Evolutionary conservation across 208 protist species (phyloP), one percentile per base, ranked within the genome.

Genomic region (Herpetomonas muscarum): DNA sequence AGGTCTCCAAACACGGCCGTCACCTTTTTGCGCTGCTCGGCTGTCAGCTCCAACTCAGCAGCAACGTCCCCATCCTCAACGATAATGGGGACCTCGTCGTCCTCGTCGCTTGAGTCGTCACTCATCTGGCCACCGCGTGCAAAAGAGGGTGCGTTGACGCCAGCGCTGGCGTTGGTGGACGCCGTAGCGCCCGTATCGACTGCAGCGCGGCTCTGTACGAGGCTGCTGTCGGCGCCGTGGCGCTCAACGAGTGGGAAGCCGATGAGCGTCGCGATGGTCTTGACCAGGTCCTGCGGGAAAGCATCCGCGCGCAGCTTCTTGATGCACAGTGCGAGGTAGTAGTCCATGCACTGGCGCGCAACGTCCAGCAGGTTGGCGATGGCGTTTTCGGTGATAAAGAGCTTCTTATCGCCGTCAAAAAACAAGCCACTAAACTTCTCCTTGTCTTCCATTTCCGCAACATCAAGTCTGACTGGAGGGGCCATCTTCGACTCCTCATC

Each of bases 351-450:
- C 26, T 90, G 71, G 5, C 85, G 74, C 24, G 79, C 70, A 36
- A 79, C 76, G 55, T 81, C 66, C 30, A 94, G 39, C 12, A 74
- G 64, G 13, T 46, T 42, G 26, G 81, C 87, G 15, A 86, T 59
- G 36, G 51, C 48, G 6, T 79, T 62, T 15, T 76, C 61, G 28
- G 84, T 74, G 3, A 92, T 51, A 55, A 81, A 94, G 37, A 90
- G 32, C 59, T 92, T 94, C 58, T 89, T 92, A 58, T 79, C 84
- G 0, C 84, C 81, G 58, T 94, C 87, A 60, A 90, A 90, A 37
- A 90, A 76, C 47, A 94, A 66, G 3, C 68, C 87, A 0, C 70
- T 59, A 52, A 81, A 77, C 19, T 76, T 57, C 39, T 76, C 75
- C 34, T 59, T 76, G 50, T 81, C 39, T 21, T 79, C 68, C 31